Evolutionary conservation across 2,329 filamentous ascomycete genomes (phyloP).

Genomic region (Phaeosphaeria sp.): DNA sequence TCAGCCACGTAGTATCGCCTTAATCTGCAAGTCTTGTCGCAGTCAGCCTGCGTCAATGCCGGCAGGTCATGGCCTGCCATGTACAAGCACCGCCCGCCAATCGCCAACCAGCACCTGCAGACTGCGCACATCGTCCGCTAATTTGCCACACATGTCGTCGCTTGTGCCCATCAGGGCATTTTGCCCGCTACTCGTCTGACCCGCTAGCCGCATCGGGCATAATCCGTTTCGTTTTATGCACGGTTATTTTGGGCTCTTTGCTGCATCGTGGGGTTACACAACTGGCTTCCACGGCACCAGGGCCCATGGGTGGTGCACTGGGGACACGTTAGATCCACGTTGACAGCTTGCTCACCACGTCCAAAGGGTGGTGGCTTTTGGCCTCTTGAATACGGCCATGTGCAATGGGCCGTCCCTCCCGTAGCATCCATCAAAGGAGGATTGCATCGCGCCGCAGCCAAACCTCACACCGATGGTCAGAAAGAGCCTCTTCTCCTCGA

Average conservation of each 20-base stretch:
- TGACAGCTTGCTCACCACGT: background rate
- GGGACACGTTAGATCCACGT: constrained; percentile 17
- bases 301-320: constrained; percentile 16
- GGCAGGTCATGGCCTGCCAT: constrained; percentile 17
- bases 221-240: constrained; percentile 32
- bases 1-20: constrained; percentile 14
- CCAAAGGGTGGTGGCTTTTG: background rate
- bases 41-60: constrained; percentile 20
- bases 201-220: constrained; percentile 20
- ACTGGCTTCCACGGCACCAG: constrained; percentile 13
- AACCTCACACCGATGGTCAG: constrained; percentile 1
- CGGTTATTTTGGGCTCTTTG: constrained; percentile 38
- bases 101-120: constrained; percentile 9
- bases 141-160: constrained; percentile 20
- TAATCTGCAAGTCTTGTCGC: constrained; percentile 11
- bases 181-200: constrained; percentile 4
- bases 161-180: constrained; percentile 13
- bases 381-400: constrained; percentile 5
- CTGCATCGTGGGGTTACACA: constrained; percentile 23
- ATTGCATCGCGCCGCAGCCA: background rate
- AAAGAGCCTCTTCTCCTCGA: background rate
- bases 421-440: background rate
- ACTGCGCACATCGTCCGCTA: constrained; percentile 8
- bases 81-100: constrained; percentile 20
- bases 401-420: constrained; percentile 4